Evolutionary conservation across 441 rosid species (phyloP).

Genomic region (Populus trichocarpa): DNA sequence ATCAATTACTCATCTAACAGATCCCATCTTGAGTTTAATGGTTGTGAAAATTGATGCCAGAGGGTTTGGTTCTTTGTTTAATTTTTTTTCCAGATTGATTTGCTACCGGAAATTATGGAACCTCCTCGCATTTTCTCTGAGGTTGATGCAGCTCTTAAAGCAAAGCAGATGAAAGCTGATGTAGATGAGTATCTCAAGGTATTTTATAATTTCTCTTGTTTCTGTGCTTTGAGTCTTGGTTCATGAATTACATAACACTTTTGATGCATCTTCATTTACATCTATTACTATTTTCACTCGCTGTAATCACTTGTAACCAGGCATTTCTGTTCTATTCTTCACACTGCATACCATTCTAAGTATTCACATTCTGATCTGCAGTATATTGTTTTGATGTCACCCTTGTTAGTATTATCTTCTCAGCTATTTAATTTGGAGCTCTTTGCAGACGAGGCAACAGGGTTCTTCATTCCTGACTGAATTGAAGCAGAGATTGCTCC

Average conservation of each 20-base stretch:
- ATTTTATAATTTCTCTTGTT: neutral
- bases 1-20: neutral
- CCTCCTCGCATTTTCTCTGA: constrained; percentile 88
- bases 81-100: constrained; percentile 65
- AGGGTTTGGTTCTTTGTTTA: neutral
- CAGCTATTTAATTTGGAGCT: neutral
- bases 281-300: neutral
- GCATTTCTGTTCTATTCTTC: neutral
- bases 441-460: constrained; percentile 66
- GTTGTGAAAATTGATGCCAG: neutral
- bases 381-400: neutral
- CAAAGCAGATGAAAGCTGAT: constrained; percentile 86
- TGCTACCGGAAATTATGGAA: constrained; percentile 88
- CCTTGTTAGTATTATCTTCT: neutral
- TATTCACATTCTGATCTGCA: neutral
- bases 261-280: neutral
- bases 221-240: neutral
- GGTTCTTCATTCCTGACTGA: constrained; percentile 73
- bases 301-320: neutral
- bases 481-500: constrained; percentile 79
- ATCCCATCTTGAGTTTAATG: neutral
- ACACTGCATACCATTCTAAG: no score
- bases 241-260: neutral
- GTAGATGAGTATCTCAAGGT: constrained; percentile 98
- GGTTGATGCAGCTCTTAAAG: constrained; percentile 88